These are phyloP conservation scores for Calocybe gangraenosa DNA, from an alignment of 768 basidiomycete genomes.

Conservation along the genomic window DNA sequence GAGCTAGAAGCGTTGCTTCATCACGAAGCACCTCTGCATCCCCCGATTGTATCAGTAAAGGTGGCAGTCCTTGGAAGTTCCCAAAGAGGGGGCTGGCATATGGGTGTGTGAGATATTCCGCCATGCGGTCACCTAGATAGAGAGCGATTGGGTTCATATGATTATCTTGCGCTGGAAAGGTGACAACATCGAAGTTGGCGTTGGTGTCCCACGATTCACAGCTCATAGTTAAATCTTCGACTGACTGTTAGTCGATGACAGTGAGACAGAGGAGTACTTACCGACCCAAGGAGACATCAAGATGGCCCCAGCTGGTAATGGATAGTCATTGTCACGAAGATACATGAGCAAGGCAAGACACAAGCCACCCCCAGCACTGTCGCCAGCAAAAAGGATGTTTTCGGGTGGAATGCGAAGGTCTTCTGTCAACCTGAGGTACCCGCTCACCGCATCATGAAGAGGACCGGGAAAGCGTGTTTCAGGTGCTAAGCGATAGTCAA, in stretches of 20 bases:
- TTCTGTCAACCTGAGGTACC: conserved; percentile 82
- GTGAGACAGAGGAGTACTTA: conserved; percentile 34
- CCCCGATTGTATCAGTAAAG: conserved; percentile 86
- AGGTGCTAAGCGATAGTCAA: conserved; percentile 95
- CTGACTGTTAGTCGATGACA: conserved; percentile 4
- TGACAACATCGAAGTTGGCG: conserved; percentile 79
- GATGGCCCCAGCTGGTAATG: conserved; percentile 84
- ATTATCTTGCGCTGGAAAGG: conserved; percentile 66
- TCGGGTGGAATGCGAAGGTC: conserved; percentile 89
- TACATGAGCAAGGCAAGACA: conserved; percentile 87
- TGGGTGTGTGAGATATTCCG: conserved; percentile 88
- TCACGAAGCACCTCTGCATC: conserved; percentile 96
- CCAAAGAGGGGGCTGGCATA: conserved; percentile 96
- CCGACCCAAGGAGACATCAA: conserved; percentile 96
- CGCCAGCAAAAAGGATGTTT: conserved; percentile 86
- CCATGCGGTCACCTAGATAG: conserved; percentile 80
- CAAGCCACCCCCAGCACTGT: conserved; percentile 92
- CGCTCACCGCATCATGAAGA: conserved; percentile 77
- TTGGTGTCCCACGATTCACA: conserved; percentile 99
- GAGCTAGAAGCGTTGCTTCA: conserved; percentile 86
- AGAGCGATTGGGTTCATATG: conserved; percentile 93
- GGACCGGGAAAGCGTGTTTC: conserved; percentile 94
- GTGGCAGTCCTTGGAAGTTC: conserved; percentile 80
- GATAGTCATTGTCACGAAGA: conserved; percentile 86
- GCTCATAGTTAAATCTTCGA: conserved; percentile 86